Evolutionary conservation across 1,139 yeast genomes (phyloP), one percentile per base, ranked within the genome.

Genomic region (Suhomyces yuchorum): DNA sequence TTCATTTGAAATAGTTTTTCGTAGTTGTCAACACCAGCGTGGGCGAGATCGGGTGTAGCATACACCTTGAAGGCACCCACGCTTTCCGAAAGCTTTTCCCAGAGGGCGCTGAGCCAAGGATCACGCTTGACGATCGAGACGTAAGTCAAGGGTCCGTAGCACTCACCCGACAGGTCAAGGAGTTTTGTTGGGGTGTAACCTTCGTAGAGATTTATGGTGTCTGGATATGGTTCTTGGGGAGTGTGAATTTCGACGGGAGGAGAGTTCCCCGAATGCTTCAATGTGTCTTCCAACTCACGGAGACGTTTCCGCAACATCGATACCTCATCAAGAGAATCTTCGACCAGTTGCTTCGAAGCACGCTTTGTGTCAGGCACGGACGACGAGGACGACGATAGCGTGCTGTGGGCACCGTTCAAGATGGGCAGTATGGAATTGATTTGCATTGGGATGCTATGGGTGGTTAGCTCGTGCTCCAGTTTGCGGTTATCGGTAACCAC

Each of bases 1-100:
- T 68, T 62, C 48, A 65, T 68, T 37, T 66, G 58, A 47, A 74
- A 73, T 5, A 58, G 61, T 14, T 56, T 55, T 48, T 70, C 75
- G 8, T 41, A 26, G 22, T 34, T 44, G 22, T 38, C 37, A 2
- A 22, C 28, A n/a, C 19, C 37, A n/a, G 24, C 34, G 17, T 36
- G 35, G 17, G 36, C 40, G 12, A 48, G 45, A 3, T 44, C 39
- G 7, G 54, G 47, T 8, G 46, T 37, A 12, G 35, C 40, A 26
- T 23, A 43, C 30, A 40, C 37, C 22, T 40, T 28, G 41, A 40
- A 36, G 11, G 37, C 30, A n/a, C 39, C 42, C 24, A 38, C 26
- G 9, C 26, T 37, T 19, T 32, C 34, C 3, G 30, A 26, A 34
- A 43, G 33, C 19, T 18, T 34, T 20, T 58, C 53, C 62, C 63